Evolutionary conservation across 2,329 filamentous ascomycete genomes (phyloP), one percentile per base, ranked within the genome.

Genomic region (Penicillium sp.): DNA sequence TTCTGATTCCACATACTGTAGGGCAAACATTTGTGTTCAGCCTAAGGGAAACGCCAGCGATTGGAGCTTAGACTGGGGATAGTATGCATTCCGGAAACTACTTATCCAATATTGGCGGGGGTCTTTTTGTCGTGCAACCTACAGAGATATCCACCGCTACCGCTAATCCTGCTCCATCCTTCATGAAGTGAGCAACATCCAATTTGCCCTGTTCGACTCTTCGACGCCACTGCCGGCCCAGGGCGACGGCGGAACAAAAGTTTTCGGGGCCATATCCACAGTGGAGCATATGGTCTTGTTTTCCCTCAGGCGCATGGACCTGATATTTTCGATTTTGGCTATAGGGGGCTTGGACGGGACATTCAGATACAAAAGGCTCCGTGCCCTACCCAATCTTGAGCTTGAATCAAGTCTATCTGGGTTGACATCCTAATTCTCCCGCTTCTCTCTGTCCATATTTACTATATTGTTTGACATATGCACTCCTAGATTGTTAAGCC

Each of bases 201-300:
- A 20, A 3, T 22, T 63, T 58, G 37, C 63, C 55, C 42, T 51
- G 42, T 62, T 48, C 46, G 57, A 62, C 49, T 27, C 35, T 52
- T 61, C 53, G 33, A 60, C 55, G 55, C 56, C 57, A 55, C 51
- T 48, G 31, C 51, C 22, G 43, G 48, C 57, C 57, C 62, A 65
- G 57, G 57, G 54, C 18, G 57, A 59, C 37, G 37, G 46, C 12
- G 23, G 29, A 31, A 55, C 45, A 23, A 40, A 49, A 29, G 29
- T 49, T 51, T 51, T 54, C 56, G 55, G 51, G 58, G 51, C 54
- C 42, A 23, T 61, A 55, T 14, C 63, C 63, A 65, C 63, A 59
- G 63, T 64, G 63, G 63, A 63, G 56, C 51, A 59, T 46, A 59
- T 60, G 58, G 59, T 43, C 59, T 55, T 55, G 50, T 54, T 51